Evolutionary conservation across 148 eudicot species (phyloP), one percentile per base, ranked within the genome.

Genomic region (Persicaria maculosa): DNA sequence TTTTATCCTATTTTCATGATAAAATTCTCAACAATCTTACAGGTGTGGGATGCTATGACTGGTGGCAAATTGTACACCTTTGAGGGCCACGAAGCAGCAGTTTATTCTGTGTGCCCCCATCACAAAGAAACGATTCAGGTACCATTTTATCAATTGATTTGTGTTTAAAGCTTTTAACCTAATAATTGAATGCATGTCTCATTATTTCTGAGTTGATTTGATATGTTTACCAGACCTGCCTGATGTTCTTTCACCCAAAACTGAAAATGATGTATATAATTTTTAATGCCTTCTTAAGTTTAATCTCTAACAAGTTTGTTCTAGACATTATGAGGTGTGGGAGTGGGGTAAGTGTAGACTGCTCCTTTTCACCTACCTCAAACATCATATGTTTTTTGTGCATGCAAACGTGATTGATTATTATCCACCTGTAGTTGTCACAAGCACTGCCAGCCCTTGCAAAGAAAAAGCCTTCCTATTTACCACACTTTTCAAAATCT

Each of bases 81-180:
- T 80, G 96, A 95, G 80, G 99, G 97, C 20, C 99, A 95, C 77
- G 96, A 92, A 75, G 96, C 99, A 75, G 90, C 97, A 36, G 97
- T 95, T 45, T 92, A 86, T 76, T 95, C 99, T 52, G 74, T 95
- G 69, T 86, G 97, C 76, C 99, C 99, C 74, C 97, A 95, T 80
- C 91, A 87, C 81, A 92, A 95, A 87, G 97, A 95, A 80, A 87
- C 74, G 75, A 90, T 92, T 83, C 90, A 90, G 90, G 94, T 90
- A 83, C 47, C 7, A 12, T 50, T 71, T 57, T 40, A 71, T 71
- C 11, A 45, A 5, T 36, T 22, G 14, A 40, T 69, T 46, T 44
- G 8, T 17, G 17, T 5, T 69, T 8, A 43, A 15, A 55, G 17
- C 61, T 55, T 69, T 44, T 7, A 52, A 55, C 5, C 61, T 55